Conservation (phyloP, 176 grass and related monocot species). For the Alopecurus myosuroides region DNA sequence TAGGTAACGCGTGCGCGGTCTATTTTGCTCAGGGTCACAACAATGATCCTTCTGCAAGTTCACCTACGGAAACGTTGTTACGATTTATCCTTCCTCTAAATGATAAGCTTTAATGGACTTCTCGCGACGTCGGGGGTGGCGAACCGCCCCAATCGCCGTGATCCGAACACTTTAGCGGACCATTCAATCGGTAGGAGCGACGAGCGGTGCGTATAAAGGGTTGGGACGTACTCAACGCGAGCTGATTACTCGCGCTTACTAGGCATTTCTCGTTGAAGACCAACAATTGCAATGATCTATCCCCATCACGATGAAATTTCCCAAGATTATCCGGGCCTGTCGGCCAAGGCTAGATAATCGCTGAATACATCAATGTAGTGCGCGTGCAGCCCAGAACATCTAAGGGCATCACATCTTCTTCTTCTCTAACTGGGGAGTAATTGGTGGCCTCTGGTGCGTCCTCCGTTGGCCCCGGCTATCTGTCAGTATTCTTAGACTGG, state of each 20-base stretch:
- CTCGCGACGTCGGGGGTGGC: neutral
- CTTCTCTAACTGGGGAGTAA: too few relatives aligned
- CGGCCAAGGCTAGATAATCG: slow-evolving; percentile 27
- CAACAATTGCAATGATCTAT: slow-evolving; percentile 73
- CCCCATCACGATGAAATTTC: slow-evolving; percentile 66
- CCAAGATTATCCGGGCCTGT: slow-evolving; percentile 18
- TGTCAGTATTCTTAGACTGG: too few relatives aligned
- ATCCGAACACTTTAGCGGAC: slow-evolving; percentile 7
- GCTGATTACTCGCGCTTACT: slow-evolving; percentile 55
- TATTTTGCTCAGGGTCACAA: too few relatives aligned
- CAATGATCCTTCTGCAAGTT: slow-evolving; percentile 42
- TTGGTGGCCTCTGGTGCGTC: too few relatives aligned
- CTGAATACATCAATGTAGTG: slow-evolving; percentile 49
- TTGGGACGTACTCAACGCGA: too few relatives aligned
- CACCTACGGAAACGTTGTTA: slow-evolving; percentile 51
- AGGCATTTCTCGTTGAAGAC: slow-evolving; percentile 73
- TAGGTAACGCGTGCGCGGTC: too few relatives aligned
- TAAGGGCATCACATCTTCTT: slow-evolving; percentile 78
- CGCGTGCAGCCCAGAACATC: slow-evolving; percentile 59
- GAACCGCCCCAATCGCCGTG: neutral
- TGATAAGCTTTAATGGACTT: slow-evolving; percentile 39
- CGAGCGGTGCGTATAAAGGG: too few relatives aligned
- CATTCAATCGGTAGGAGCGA: too few relatives aligned
- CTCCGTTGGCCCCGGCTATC: too few relatives aligned
- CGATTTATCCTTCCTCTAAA: slow-evolving; percentile 59